Conservation (phyloP, 2,329 filamentous ascomycete genomes). For the Colletotrichum brevisporum region DNA sequence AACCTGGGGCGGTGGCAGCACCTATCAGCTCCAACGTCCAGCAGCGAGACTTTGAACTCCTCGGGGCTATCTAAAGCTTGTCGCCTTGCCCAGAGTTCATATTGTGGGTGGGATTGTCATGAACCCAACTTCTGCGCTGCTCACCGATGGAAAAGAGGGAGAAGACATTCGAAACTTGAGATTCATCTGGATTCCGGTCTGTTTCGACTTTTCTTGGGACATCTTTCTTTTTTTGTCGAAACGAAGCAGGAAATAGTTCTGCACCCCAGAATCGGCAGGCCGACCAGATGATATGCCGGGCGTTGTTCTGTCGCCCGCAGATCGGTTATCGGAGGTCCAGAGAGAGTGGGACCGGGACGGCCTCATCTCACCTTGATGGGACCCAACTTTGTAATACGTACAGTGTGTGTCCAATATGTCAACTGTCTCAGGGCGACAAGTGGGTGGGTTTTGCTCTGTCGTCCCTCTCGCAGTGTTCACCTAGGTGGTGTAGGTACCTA, state of each 20-base stretch:
- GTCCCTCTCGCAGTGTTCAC: neutral
- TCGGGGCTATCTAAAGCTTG: neutral
- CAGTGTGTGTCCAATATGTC: neutral
- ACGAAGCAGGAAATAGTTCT: neutral
- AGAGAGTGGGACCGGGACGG: neutral
- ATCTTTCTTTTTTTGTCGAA: too few relatives aligned
- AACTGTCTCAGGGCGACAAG: conserved; percentile 8
- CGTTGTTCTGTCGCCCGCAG: conserved; percentile 17
- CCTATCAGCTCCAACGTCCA: conserved; percentile 1
- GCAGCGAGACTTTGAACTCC: conserved; percentile 1
- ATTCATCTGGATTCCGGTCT: too few relatives aligned
- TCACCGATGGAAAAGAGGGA: too few relatives aligned
- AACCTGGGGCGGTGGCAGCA: conserved; percentile 1
- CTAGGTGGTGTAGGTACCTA: too few relatives aligned
- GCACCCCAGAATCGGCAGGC: neutral
- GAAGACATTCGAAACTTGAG: too few relatives aligned
- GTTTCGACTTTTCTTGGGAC: too few relatives aligned
- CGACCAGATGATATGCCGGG: neutral
- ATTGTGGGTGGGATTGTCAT: too few relatives aligned
- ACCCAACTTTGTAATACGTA: conserved; percentile 2
- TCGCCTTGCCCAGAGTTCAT: too few relatives aligned
- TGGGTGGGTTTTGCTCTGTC: too few relatives aligned
- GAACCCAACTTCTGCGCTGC: too few relatives aligned
- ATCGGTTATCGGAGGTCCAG: conserved; percentile 35
- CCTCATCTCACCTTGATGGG: neutral